Conservation (phyloP, 169 alveolate genomes). For the Ichthyophthirius multifiliis region DNA sequence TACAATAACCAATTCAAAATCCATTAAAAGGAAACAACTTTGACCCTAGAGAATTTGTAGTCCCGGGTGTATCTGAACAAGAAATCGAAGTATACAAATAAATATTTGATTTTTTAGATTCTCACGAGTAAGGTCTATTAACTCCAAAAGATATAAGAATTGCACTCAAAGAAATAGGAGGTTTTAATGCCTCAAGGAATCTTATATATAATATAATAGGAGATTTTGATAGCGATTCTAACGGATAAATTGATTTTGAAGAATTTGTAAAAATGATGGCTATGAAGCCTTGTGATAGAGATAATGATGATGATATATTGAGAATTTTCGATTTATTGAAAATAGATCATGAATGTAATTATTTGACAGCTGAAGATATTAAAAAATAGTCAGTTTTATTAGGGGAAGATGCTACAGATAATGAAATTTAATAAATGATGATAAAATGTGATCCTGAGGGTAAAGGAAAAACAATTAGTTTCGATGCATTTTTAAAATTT, state of each 20-base stretch:
- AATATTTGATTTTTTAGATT: not conserved
- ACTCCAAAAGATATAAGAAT: not conserved
- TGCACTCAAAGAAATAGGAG: not conserved
- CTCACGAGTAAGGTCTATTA: not conserved
- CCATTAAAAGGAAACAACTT: too few species aligned
- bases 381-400: too few species aligned
- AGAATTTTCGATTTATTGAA: too few species aligned
- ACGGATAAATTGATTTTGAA: not conserved
- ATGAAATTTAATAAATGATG: too few species aligned
- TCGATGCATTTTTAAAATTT: too few species aligned
- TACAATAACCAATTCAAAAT: too few species aligned
- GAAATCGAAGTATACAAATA: not conserved
- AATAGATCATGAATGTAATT: too few species aligned
- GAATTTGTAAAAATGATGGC: conserved; percentile 5
- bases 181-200: not conserved
- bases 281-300: conserved; percentile 1
- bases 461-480: too few species aligned
- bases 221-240: not conserved
- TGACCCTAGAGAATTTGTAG: not conserved
- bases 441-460: too few species aligned
- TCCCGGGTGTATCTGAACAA: not conserved
- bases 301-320: not conserved
- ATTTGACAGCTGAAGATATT: too few species aligned
- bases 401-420: too few species aligned
- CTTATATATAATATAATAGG: not conserved